A percentile compares a stretch with the other conserved stretches of the same genome.
phyloP scores from a whole-genome alignment of 1,284 basidiomycete species.

The Termitomyces sp. region DNA sequence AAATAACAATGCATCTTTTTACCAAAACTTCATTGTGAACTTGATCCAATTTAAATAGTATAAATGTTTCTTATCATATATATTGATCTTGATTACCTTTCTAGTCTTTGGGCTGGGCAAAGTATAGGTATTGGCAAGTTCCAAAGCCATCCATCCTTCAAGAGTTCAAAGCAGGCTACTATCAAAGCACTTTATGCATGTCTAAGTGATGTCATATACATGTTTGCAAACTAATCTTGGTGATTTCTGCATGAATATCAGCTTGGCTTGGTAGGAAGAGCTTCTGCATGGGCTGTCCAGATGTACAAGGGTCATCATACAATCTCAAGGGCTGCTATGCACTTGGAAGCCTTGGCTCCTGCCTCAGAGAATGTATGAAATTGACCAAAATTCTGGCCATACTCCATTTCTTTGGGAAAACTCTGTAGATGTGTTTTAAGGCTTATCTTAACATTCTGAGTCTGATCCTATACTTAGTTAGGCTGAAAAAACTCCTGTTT shows the following conservation, averaged over 20 bases:
- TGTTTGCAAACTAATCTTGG: slow-evolving; percentile 22
- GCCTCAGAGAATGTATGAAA: not conserved
- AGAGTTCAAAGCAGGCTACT: slow-evolving; percentile 17
- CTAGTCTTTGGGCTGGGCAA: no score
- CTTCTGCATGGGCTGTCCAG: slow-evolving; percentile 20
- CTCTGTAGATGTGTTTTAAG: no score
- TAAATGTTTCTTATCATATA: no score
- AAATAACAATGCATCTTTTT: no score
- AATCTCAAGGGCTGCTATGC: not conserved
- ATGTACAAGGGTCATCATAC: slow-evolving; percentile 7
- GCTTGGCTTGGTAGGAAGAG: slow-evolving; percentile 16
- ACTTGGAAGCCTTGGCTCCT: not conserved
- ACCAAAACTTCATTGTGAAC: no score
- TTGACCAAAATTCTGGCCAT: not conserved
- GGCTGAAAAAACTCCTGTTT: no score
- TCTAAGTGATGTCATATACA: slow-evolving; percentile 19
- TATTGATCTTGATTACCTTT: no score
- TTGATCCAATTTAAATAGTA: no score
- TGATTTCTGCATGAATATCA: slow-evolving; percentile 20
- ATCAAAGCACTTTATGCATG: slow-evolving; percentile 21
- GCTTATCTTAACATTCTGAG: no score
- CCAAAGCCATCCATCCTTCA: not conserved
- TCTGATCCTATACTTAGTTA: no score
- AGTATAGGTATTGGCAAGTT: no score
- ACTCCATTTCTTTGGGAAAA: no score